A percentile compares a stretch with the other conserved stretches of the same genome.
Evolutionary conservation across 2,329 filamentous ascomycete species (phyloP).

Genomic region (Ophiostoma novo-ulmi): DNA sequence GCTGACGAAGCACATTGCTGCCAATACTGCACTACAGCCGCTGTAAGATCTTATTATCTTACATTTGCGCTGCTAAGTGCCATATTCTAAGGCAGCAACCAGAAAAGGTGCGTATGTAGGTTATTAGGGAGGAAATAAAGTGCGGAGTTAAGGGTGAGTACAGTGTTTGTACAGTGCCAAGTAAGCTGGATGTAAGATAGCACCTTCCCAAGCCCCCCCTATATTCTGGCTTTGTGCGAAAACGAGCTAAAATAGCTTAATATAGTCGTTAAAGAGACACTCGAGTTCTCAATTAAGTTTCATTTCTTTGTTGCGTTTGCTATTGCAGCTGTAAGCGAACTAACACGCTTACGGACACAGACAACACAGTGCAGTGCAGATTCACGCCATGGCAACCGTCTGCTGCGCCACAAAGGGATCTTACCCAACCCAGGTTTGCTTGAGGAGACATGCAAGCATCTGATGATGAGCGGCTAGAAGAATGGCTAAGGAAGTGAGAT

Average conservation of each 20-base stretch:
- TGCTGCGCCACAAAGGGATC: conserved; percentile 21
- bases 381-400: conserved; percentile 15
- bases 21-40: neutral
- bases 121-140: neutral
- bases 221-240: neutral
- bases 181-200: neutral
- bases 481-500: neutral
- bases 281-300: neutral
- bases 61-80: neutral
- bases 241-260: neutral
- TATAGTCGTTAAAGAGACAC: neutral
- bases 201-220: neutral
- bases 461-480: neutral
- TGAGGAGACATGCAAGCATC: neutral
- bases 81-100: neutral
- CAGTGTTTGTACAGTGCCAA: neutral
- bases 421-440: neutral
- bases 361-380: conserved; percentile 7
- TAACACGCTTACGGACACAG: conserved; percentile 5
- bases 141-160: neutral
- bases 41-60: neutral
- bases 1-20: conserved; percentile 7
- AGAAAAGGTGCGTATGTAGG: neutral
- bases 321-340: neutral
- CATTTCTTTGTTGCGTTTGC: too few species aligned